Conservation (phyloP, 345 rosid genomes). For the Euphorbia tirucalli region DNA sequence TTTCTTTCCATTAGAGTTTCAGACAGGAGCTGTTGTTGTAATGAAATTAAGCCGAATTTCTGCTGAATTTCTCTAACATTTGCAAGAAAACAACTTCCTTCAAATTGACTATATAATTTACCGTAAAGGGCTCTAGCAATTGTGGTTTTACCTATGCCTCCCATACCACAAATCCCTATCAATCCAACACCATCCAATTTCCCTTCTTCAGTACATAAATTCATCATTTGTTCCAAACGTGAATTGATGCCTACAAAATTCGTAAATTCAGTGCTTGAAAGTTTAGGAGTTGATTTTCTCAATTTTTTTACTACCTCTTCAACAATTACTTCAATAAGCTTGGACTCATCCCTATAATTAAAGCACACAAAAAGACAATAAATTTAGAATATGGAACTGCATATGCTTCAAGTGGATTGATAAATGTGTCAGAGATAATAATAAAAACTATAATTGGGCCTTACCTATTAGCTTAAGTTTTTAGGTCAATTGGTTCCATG, state of each 20-base stretch:
- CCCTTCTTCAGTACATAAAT: not conserved
- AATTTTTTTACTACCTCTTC: not conserved
- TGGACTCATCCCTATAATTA: conserved; percentile 16
- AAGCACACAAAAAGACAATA: not conserved
- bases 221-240: conserved; percentile 15
- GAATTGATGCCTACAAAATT: conserved; percentile 15
- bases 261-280: not conserved
- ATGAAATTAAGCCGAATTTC: conserved; percentile 1
- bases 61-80: conserved; percentile 12
- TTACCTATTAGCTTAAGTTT: too few relatives aligned
- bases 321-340: conserved; percentile 13
- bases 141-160: conserved; percentile 18
- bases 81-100: conserved; percentile 15
- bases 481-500: too few relatives aligned
- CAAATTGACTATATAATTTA: not conserved
- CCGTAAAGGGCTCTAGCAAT: conserved; percentile 14
- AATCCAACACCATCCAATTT: conserved; percentile 5
- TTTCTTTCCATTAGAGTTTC: conserved; percentile 2
- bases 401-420: not conserved
- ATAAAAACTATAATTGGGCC: too few relatives aligned
- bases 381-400: not conserved
- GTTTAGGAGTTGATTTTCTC: conserved; percentile 3
- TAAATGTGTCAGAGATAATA: too few relatives aligned
- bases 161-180: conserved; percentile 19
- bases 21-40: conserved; percentile 14